phyloP scores from a whole-genome alignment of 2,329 filamentous ascomycete species.

The Trichoderma oligosporum region DNA sequence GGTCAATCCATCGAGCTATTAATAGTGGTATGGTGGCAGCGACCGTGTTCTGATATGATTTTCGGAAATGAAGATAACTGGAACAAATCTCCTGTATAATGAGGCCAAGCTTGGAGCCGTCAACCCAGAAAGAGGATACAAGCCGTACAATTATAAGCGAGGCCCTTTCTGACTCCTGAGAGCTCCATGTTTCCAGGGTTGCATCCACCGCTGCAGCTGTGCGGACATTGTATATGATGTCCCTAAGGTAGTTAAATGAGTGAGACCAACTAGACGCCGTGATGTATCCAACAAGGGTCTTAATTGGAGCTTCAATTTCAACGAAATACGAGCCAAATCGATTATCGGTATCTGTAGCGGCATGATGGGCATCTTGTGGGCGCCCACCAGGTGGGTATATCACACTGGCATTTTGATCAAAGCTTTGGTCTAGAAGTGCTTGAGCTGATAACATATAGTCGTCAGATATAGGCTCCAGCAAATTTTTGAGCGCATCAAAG shows the following conservation, averaged over 20 bases:
- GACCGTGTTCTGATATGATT: constrained; percentile 59
- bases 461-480: constrained; percentile 58
- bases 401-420: constrained; percentile 36
- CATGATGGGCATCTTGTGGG: constrained; percentile 22
- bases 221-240: constrained; percentile 49
- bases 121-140: constrained; percentile 62
- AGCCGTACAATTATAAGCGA: constrained; percentile 55
- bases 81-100: constrained; percentile 64
- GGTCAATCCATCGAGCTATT: constrained; percentile 63
- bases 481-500: constrained; percentile 52
- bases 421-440: constrained; percentile 54
- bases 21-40: constrained; percentile 60
- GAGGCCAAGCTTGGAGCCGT: constrained; percentile 56
- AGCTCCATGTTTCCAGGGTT: constrained; percentile 34
- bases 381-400: constrained; percentile 28
- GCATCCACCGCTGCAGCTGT: constrained; percentile 40
- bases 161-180: constrained; percentile 48
- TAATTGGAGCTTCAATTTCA: constrained; percentile 53
- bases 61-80: constrained; percentile 63
- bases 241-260: constrained; percentile 57
- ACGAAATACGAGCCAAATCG: constrained; percentile 35
- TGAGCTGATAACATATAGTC: constrained; percentile 53
- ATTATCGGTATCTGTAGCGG: constrained; percentile 23
- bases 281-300: constrained; percentile 58
- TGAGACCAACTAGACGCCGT: constrained; percentile 61